Conservation (phyloP, 257 asterid genomes). For the Primulina tabacum region DNA sequence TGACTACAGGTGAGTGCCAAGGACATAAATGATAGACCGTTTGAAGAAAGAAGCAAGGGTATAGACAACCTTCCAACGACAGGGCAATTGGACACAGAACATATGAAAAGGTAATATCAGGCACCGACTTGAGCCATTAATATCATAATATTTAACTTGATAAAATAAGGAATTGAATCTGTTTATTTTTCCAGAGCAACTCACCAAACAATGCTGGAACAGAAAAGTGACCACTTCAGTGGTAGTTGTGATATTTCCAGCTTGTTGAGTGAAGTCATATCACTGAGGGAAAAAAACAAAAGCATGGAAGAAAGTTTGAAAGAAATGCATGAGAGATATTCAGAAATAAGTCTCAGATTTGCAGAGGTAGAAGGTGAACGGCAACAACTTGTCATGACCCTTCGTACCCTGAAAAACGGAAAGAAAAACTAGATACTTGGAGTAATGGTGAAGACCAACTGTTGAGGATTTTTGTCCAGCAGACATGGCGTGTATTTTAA, state of each 20-base stretch:
- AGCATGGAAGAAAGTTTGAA: slow-evolving; percentile 70
- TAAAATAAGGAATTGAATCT: background rate
- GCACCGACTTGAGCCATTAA: background rate
- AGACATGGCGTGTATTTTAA: slow-evolving; percentile 35
- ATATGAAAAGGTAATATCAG: slow-evolving; percentile 27
- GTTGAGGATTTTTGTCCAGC: slow-evolving; percentile 25
- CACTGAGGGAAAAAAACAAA: slow-evolving; percentile 64
- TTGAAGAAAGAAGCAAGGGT: slow-evolving; percentile 26
- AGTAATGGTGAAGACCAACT: slow-evolving; percentile 20
- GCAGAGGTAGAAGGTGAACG: slow-evolving; percentile 99
- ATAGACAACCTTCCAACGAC: slow-evolving; percentile 19
- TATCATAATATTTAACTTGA: background rate
- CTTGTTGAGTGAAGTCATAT: slow-evolving; percentile 51
- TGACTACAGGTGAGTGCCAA: slow-evolving; percentile 39
- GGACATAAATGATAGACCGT: slow-evolving; percentile 19
- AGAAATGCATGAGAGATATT: slow-evolving; percentile 86
- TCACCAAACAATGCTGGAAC: slow-evolving; percentile 25
- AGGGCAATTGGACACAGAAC: slow-evolving; percentile 15
- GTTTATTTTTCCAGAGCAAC: slow-evolving; percentile 31
- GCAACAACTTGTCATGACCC: slow-evolving; percentile 88
- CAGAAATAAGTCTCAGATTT: slow-evolving; percentile 91
- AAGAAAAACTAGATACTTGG: slow-evolving; percentile 47
- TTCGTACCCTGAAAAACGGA: slow-evolving; percentile 76
- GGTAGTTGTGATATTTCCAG: slow-evolving; percentile 40
- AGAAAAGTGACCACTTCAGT: slow-evolving; percentile 30